Percentiles rank a stretch among this genome's conserved stretches.
Evolutionary conservation across 768 basidiomycete genomes (phyloP).

Genomic region (Collybiopsis confluens): DNA sequence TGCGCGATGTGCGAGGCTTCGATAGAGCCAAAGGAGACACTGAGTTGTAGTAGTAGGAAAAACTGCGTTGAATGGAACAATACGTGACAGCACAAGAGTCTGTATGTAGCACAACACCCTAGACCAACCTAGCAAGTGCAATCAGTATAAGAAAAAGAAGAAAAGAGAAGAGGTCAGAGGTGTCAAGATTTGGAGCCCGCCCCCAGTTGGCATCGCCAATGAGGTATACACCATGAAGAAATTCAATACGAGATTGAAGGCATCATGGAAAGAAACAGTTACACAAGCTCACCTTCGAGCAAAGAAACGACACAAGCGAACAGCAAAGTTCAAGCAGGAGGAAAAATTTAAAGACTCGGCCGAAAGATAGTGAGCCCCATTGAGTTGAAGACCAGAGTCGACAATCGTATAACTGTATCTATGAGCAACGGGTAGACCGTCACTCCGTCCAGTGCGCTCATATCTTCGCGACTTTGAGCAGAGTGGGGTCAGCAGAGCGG

Average conservation of each 20-base stretch:
- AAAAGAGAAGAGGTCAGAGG: conserved; percentile 29
- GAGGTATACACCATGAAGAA: conserved; percentile 90
- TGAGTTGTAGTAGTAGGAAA: neutral
- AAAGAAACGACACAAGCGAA: conserved; percentile 23
- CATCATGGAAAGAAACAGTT: conserved; percentile 45
- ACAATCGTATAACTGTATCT: conserved; percentile 87
- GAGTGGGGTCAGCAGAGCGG: conserved; percentile 52
- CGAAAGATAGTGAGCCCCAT: conserved; percentile 90
- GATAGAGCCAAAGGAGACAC: neutral
- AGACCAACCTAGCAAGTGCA: neutral
- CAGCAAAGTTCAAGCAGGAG: conserved; percentile 57
- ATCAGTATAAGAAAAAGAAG: neutral
- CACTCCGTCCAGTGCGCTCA: conserved; percentile 43
- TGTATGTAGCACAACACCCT: neutral
- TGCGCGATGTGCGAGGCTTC: conserved; percentile 4
- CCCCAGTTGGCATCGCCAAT: conserved; percentile 30
- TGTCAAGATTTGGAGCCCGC: conserved; percentile 77
- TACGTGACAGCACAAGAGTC: neutral
- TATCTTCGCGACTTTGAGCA: conserved; percentile 66
- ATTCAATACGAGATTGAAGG: conserved; percentile 62
- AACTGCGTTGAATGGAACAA: neutral
- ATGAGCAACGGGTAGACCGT: conserved; percentile 68
- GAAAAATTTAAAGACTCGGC: conserved; percentile 34
- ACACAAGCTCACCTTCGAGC: conserved; percentile 11
- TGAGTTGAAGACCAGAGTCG: conserved; percentile 63